A percentile compares a stretch with the other conserved stretches of the same genome.
Evolutionary conservation across 176 grass and related monocot species (phyloP).

Genomic region (Lolium perenne): DNA sequence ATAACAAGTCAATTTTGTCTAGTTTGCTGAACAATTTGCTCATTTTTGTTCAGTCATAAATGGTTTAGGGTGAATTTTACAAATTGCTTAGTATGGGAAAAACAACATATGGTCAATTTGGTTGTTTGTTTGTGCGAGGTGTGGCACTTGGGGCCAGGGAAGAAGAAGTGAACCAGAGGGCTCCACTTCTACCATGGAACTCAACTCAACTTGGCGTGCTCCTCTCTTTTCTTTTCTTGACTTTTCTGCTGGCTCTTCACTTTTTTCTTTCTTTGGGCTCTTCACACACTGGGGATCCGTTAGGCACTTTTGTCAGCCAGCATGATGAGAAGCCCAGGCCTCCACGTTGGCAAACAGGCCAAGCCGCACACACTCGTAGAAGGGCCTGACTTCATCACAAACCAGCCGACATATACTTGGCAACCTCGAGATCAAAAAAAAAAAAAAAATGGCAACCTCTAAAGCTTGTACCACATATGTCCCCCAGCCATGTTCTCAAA

Average conservation of each 20-base stretch:
- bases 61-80: not conserved
- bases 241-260: not conserved
- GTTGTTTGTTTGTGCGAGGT: not conserved
- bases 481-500: too few relatives aligned
- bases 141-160: not conserved
- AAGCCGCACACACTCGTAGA: not conserved
- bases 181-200: not conserved
- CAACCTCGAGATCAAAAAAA: too few relatives aligned
- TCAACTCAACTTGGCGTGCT: not conserved
- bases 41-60: not conserved
- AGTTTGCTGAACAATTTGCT: not conserved
- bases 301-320: not conserved
- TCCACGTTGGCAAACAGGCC: not conserved
- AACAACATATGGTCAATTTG: not conserved
- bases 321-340: not conserved
- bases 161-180: not conserved
- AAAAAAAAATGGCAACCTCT: too few relatives aligned
- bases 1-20: not conserved
- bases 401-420: too few relatives aligned
- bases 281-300: not conserved
- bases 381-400: too few relatives aligned
- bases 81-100: not conserved
- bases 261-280: not conserved
- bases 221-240: not conserved
- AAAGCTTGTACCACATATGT: too few relatives aligned